Percentiles rank a stretch among this genome's conserved stretches.
These are phyloP conservation scores for Monocercomonoides exilis DNA, from an alignment of 78 protist species.

Conservation along the genomic window DNA sequence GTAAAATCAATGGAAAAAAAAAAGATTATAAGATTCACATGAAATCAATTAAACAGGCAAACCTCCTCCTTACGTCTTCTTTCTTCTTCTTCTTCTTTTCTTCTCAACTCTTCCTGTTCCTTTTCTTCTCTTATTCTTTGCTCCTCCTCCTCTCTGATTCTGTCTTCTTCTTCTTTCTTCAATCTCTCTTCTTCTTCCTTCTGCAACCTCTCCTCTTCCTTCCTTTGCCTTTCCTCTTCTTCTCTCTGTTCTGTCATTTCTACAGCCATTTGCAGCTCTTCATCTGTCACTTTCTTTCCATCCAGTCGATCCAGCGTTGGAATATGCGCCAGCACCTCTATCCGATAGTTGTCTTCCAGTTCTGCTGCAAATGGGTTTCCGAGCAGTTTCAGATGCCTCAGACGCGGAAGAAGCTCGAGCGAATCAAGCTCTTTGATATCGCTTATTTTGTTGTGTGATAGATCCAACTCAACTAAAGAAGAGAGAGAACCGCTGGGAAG, in stretches of 20 bases:
- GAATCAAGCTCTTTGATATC: neutral
- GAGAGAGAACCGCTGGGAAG: neutral
- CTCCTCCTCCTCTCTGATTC: neutral
- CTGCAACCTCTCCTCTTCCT: neutral
- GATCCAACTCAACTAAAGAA: neutral
- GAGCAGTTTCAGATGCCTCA: neutral
- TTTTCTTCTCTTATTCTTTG: neutral
- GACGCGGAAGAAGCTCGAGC: neutral
- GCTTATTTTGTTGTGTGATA: neutral
- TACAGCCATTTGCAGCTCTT: neutral
- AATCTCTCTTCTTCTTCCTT: neutral
- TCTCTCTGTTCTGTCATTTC: neutral
- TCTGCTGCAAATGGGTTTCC: neutral
- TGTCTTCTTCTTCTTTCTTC: neutral
- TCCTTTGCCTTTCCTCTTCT: neutral
- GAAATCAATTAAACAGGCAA: too few species aligned
- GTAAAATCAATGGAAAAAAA: too few species aligned
- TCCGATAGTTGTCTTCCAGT: neutral
- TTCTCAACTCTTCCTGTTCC: neutral
- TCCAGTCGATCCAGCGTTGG: neutral
- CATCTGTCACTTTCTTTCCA: slow-evolving; percentile 1
- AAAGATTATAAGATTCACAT: too few species aligned
- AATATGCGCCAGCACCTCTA: neutral
- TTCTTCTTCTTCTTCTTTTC: neutral
- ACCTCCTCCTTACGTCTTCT: too few species aligned